Evolutionary conservation across 2,329 filamentous ascomycete genomes (phyloP), one percentile per base, ranked within the genome.

Genomic region (Ceratocystis colombiana): DNA sequence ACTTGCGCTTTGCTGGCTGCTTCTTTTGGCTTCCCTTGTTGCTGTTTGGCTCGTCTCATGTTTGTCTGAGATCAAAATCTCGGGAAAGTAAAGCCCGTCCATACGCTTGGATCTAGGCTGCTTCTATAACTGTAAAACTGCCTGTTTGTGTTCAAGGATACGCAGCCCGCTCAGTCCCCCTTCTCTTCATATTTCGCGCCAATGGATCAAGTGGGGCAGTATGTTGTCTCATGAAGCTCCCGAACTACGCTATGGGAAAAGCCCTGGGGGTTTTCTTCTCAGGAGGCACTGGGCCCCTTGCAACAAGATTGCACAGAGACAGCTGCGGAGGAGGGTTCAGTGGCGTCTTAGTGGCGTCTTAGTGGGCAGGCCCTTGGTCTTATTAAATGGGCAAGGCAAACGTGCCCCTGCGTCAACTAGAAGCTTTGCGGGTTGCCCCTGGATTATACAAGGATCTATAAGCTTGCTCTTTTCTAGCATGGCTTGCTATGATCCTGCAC

Each of bases 11-110:
- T n/a, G 4, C n/a, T n/a, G 7, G 1, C n/a, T 8, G 8, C 28
- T 2, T 28, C 25, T 6, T 22, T 8, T 50, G 46, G 46, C 25
- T 30, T 28, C 22, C 30, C 53, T 57, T 28, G 30, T 57, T 53
- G 8, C 37, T 41, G 37, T 41, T 25, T 15, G 48, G 48, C 28
- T 33, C 55, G 55, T 59, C 55, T 59, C 55, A 59, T 59, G 55
- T 59, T 53, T 59, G 28, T 25, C 55, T 59, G 55, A 37, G 55
- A 59, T 30, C 8, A 59, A 59, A 37, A 59, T n/a, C 7, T n/a
- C 12, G 55, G 28, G 15, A 59, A 59, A 37, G 17, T n/a, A 57
- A 12, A 15, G 53, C 53, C 22, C n/a, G 48, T 12, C 37, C 37
- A 41, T 41, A 41, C 10, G 10, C 37, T 41, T 41, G 10, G 37